phyloP scores from a whole-genome alignment of 495 filamentous ascomycete species.

The Halenospora varia region DNA sequence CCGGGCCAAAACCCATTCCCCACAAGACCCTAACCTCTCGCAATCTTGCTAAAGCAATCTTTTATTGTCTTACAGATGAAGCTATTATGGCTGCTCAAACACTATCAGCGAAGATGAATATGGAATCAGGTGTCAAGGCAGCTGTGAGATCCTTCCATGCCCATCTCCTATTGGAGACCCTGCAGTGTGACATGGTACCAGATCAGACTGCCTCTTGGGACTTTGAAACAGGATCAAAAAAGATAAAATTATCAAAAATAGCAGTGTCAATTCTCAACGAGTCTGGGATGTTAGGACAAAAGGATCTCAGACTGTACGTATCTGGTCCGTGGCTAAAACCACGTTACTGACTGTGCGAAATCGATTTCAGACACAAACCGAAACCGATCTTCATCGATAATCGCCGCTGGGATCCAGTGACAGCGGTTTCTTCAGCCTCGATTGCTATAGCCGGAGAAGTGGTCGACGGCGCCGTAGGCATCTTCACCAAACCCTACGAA shows the following conservation, averaged over 20 bases:
- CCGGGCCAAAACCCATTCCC: slow-evolving; percentile 41
- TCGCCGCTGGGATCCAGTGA: slow-evolving; percentile 14
- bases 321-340: too few relatives aligned
- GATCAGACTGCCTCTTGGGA: slow-evolving; percentile 27
- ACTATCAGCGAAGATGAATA: slow-evolving; percentile 37
- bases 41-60: slow-evolving; percentile 37
- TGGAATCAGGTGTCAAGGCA: slow-evolving; percentile 25
- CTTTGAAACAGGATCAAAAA: slow-evolving; percentile 5
- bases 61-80: slow-evolving; percentile 32
- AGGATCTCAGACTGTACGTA: neutral
- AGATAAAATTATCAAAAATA: neutral
- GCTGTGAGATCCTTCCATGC: slow-evolving; percentile 23
- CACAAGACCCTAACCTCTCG: slow-evolving; percentile 38
- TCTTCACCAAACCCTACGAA: slow-evolving; percentile 33
- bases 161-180: slow-evolving; percentile 39
- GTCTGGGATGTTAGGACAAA: neutral
- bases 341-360: too few relatives aligned
- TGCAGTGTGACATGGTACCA: slow-evolving; percentile 50
- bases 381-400: slow-evolving; percentile 18
- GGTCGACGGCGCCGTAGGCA: slow-evolving; percentile 26
- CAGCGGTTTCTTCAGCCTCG: slow-evolving; percentile 24
- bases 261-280: neutral
- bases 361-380: too few relatives aligned
- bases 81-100: slow-evolving; percentile 40
- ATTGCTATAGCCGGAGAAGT: slow-evolving; percentile 29